These are phyloP conservation scores for Amniculicola lignicola DNA, from an alignment of 495 filamentous ascomycete species.

Conservation along the genomic window DNA sequence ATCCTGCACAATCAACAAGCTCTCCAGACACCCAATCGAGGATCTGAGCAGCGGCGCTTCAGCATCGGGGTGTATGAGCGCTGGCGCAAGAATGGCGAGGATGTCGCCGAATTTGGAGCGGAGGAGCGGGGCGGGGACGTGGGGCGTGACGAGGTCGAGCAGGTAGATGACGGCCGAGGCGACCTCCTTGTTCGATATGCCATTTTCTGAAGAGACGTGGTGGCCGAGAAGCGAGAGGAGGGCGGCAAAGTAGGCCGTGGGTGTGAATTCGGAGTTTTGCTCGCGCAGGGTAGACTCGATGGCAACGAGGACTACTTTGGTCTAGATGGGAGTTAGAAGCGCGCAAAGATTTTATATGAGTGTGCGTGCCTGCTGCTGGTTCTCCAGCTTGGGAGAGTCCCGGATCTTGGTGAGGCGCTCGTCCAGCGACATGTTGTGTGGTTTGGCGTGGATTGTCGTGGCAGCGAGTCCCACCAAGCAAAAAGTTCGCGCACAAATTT, in stretches of 20 bases:
- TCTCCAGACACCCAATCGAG: conserved; percentile 91
- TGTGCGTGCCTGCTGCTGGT: conserved; percentile 73
- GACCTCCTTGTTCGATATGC: conserved; percentile 75
- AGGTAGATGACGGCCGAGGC: conserved; percentile 90
- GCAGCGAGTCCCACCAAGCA: conserved; percentile 3
- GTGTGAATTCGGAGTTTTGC: conserved; percentile 73
- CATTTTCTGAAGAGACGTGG: conserved; percentile 57
- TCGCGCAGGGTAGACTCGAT: conserved; percentile 89
- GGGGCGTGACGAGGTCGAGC: conserved; percentile 82
- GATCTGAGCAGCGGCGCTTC: conserved; percentile 83
- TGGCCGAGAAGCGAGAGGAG: conserved; percentile 84
- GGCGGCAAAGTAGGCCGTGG: conserved; percentile 94
- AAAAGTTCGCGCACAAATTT: conserved; percentile 20
- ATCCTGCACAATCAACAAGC: conserved; percentile 84
- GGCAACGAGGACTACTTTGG: conserved; percentile 79
- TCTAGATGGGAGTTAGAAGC: conserved; percentile 50
- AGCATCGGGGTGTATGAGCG: conserved; percentile 71
- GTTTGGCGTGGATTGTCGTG: not conserved
- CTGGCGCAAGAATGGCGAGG: conserved; percentile 77
- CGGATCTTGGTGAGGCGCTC: conserved; percentile 95
- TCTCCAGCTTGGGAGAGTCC: conserved; percentile 85
- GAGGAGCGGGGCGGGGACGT: conserved; percentile 77
- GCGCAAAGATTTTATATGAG: not conserved
- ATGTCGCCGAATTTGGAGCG: conserved; percentile 93
- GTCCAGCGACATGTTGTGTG: conserved; percentile 61